Evolutionary conservation across 2,329 filamentous ascomycete species (phyloP).

Genomic region (Fusarium newnesense): DNA sequence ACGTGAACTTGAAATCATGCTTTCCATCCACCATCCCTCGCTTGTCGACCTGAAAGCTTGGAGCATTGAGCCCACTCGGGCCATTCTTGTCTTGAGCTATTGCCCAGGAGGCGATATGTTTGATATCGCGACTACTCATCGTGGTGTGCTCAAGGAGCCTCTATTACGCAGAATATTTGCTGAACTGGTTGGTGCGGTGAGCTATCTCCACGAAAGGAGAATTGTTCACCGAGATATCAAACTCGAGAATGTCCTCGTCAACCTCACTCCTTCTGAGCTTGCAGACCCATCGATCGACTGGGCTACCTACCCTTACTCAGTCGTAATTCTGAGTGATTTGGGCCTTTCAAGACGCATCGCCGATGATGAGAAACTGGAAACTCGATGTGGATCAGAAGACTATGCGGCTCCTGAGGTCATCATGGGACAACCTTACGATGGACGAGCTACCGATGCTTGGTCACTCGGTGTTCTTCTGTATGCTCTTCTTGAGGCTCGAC

Average conservation of each 20-base stretch:
- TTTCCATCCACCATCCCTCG: conserved; percentile 86
- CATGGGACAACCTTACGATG: conserved; percentile 94
- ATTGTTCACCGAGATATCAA: conserved; percentile 99
- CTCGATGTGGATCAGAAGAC: conserved; percentile 94
- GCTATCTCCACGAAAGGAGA: conserved; percentile 83
- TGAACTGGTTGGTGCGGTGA: conserved; percentile 85
- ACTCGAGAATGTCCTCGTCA: conserved; percentile 94
- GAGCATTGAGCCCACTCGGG: conserved; percentile 83
- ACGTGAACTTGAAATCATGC: conserved; percentile 94
- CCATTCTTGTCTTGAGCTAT: conserved; percentile 88
- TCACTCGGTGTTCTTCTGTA: conserved; percentile 93
- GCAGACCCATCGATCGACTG: conserved; percentile 73
- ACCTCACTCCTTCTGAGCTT: conserved; percentile 76
- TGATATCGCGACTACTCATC: conserved; percentile 83
- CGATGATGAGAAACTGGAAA: conserved; percentile 88
- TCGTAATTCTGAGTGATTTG: conserved; percentile 90
- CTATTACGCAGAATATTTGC: conserved; percentile 88
- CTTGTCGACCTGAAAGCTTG: conserved; percentile 92
- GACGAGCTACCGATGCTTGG: conserved; percentile 92
- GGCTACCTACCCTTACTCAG: conserved; percentile 79
- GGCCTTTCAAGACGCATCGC: conserved; percentile 88
- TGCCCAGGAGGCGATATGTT: conserved; percentile 96
- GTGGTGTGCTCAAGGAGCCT: conserved; percentile 71
- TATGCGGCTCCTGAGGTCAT: conserved; percentile 97
- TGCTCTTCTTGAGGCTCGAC: conserved; percentile 88